Evolutionary conservation across 2,329 filamentous ascomycete genomes (phyloP).

Genomic region (Colletotrichum neosansevieriae): DNA sequence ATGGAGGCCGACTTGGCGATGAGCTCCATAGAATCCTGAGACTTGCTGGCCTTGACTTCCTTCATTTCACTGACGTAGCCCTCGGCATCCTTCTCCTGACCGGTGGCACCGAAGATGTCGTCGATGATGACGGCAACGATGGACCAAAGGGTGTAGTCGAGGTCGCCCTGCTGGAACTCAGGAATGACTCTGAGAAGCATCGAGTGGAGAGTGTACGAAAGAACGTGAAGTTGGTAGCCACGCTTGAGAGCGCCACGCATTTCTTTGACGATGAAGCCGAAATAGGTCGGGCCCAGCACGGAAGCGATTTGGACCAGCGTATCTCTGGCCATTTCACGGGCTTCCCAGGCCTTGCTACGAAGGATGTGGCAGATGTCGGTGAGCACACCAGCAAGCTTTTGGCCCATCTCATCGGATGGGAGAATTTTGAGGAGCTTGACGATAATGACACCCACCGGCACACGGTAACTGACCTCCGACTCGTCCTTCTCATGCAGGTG

Average conservation of each 20-base stretch:
- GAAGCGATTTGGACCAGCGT: constrained; percentile 87
- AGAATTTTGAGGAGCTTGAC: constrained; percentile 89
- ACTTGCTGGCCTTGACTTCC: constrained; percentile 98
- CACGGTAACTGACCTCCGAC: constrained; percentile 90
- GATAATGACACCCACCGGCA: constrained; percentile 89
- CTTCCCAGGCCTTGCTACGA: constrained; percentile 87
- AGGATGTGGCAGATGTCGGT: constrained; percentile 95
- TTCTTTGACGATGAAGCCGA: constrained; percentile 95
- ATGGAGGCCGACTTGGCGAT: constrained; percentile 87
- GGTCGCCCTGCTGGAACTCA: constrained; percentile 80
- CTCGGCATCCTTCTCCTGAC: constrained; percentile 96
- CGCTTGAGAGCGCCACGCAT: constrained; percentile 83
- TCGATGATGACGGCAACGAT: constrained; percentile 93
- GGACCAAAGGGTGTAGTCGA: constrained; percentile 86
- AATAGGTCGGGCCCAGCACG: constrained; percentile 83
- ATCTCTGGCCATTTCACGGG: constrained; percentile 89
- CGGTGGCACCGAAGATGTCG: constrained; percentile 92
- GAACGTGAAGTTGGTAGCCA: constrained; percentile 93
- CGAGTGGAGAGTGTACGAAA: constrained; percentile 95
- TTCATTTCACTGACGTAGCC: constrained; percentile 97
- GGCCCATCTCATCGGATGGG: constrained; percentile 77
- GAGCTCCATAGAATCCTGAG: constrained; percentile 96
- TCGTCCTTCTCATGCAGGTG: constrained; percentile 97
- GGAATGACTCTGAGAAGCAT: constrained; percentile 83
- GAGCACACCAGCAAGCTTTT: constrained; percentile 83